Percentiles rank a stretch among this genome's conserved stretches.
phyloP scores from a whole-genome alignment of 179 eudicot species.

The Spergularia azorica region DNA sequence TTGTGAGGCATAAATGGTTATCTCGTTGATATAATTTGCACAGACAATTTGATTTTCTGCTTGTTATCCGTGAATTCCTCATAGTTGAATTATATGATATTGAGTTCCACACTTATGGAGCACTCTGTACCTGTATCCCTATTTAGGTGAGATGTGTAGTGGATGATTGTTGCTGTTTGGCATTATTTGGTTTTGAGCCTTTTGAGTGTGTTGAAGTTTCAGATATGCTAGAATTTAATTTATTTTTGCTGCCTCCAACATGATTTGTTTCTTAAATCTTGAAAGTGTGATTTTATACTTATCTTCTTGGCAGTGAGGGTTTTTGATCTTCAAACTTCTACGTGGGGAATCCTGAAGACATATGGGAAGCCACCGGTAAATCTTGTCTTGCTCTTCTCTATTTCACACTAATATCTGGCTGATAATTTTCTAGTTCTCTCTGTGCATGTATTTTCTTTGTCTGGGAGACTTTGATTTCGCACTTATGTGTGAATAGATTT shows the following conservation, averaged over 20 bases:
- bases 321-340: conserved; percentile 74
- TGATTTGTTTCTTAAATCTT: background rate
- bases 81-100: background rate
- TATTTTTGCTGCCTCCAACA: background rate
- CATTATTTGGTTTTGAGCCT: background rate
- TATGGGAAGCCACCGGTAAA: conserved; percentile 98
- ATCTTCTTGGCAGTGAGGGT: conserved; percentile 67
- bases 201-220: background rate
- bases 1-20: conserved; percentile 3
- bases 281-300: background rate
- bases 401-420: conserved; percentile 1
- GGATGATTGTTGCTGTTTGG: background rate
- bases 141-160: background rate
- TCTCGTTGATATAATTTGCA: background rate
- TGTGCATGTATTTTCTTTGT: background rate
- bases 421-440: background rate
- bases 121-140: background rate
- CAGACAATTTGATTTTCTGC: background rate
- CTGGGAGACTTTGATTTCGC: background rate
- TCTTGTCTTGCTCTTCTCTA: conserved; percentile 7
- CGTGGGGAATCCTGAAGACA: conserved; percentile 93
- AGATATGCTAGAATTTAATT: background rate
- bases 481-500: background rate
- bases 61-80: background rate
- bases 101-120: background rate